phyloP scores from a whole-genome alignment of 345 rosid species.

The Carallia brachiata region DNA sequence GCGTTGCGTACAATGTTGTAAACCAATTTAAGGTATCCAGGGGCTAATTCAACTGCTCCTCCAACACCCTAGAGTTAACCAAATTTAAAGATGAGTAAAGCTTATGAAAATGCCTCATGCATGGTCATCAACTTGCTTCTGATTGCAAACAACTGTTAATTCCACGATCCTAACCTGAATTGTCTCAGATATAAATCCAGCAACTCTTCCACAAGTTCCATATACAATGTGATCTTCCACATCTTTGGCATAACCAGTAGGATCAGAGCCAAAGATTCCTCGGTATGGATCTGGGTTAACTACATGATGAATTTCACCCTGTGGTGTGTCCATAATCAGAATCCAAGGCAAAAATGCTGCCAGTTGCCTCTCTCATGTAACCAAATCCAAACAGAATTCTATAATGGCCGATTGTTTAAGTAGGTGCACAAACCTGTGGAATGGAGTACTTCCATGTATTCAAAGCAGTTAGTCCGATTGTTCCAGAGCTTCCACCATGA shows the following conservation, averaged over 20 bases:
- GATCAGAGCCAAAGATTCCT: constrained; percentile 85
- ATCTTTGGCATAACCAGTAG: constrained; percentile 70
- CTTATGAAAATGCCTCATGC: constrained; percentile 7
- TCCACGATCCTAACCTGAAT: constrained; percentile 55
- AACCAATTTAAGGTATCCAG: constrained; percentile 78
- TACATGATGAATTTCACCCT: constrained; percentile 94
- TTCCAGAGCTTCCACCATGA: constrained; percentile 93
- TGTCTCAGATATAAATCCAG: constrained; percentile 93
- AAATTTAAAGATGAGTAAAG: not conserved
- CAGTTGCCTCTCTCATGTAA: constrained; percentile 3
- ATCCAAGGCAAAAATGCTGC: not conserved
- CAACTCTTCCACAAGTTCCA: constrained; percentile 87
- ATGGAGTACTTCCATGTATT: constrained; percentile 93
- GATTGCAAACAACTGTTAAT: not conserved
- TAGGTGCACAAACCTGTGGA: constrained; percentile 61
- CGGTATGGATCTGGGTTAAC: constrained; percentile 88
- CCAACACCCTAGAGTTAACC: constrained; percentile 65
- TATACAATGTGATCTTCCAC: constrained; percentile 88
- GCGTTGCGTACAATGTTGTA: constrained; percentile 79
- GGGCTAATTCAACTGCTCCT: constrained; percentile 94
- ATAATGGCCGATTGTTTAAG: not conserved
- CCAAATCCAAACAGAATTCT: not conserved
- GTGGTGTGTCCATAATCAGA: constrained; percentile 21
- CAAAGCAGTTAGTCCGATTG: constrained; percentile 84
- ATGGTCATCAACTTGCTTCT: not conserved